Conservation (phyloP, 495 filamentous ascomycete species). For the Xylaria longipes region DNA sequence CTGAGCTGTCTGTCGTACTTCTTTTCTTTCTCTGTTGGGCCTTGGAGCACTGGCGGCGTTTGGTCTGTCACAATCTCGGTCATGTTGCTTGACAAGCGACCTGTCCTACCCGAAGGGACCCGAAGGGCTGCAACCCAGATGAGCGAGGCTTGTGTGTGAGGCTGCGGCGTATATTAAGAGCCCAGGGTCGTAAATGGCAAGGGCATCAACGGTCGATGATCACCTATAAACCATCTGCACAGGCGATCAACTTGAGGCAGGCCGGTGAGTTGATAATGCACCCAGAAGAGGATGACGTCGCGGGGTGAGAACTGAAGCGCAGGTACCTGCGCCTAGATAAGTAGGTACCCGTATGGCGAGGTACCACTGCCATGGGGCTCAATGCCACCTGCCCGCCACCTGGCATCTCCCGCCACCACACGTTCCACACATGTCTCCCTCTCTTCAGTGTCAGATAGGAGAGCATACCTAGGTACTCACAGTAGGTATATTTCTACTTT, state of each 20-base stretch:
- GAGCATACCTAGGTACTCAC: no score
- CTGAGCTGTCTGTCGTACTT: constrained; percentile 97
- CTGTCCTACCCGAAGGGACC: constrained; percentile 14
- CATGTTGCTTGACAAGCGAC: constrained; percentile 41
- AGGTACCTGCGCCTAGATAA: neutral
- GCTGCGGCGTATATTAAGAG: neutral
- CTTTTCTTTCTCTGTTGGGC: constrained; percentile 84
- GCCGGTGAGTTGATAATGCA: neutral
- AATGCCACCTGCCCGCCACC: neutral
- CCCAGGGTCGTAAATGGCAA: neutral
- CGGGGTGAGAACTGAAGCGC: constrained; percentile 16
- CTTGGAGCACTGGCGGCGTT: constrained; percentile 60
- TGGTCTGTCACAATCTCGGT: constrained; percentile 55
- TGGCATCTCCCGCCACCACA: no score
- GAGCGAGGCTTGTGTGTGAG: constrained; percentile 20
- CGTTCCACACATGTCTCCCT: no score
- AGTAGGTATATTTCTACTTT: no score
- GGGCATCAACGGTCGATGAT: neutral
- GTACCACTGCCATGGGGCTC: neutral
- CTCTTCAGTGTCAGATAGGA: no score
- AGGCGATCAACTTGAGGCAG: neutral
- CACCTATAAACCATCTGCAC: neutral
- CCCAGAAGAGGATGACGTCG: constrained; percentile 17
- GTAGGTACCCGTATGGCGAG: neutral
- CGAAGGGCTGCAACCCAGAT: constrained; percentile 20